phyloP scores from a whole-genome alignment of 345 rosid genomes.

The Salix viminalis region DNA sequence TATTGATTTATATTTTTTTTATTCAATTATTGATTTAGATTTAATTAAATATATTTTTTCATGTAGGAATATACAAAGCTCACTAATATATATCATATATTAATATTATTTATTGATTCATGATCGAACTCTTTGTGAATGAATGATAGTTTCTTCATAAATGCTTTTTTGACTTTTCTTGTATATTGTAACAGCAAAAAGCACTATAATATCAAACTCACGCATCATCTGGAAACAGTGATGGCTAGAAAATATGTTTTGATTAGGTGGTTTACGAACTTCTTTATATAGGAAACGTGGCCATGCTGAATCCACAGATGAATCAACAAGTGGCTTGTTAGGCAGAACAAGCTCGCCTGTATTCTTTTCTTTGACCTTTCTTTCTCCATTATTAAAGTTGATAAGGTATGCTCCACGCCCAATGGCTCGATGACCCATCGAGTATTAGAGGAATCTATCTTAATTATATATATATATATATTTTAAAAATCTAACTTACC shows the following conservation, averaged over 20 bases:
- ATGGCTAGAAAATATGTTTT: slow-evolving; percentile 9
- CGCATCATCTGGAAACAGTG: neutral
- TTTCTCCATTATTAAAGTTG: neutral
- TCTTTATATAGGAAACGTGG: slow-evolving; percentile 20
- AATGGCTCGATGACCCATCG: slow-evolving; percentile 2
- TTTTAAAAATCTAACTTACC: neutral
- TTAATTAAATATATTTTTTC: too few relatives aligned
- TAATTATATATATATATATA: too few relatives aligned
- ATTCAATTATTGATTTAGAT: too few relatives aligned
- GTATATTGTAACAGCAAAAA: too few relatives aligned
- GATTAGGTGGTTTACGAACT: neutral
- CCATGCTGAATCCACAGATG: slow-evolving; percentile 18
- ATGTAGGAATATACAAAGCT: too few relatives aligned
- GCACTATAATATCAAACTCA: too few relatives aligned
- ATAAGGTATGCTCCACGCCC: slow-evolving; percentile 2
- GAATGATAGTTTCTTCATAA: too few relatives aligned
- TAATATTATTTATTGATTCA: too few relatives aligned
- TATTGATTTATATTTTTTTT: too few relatives aligned
- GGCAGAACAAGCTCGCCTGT: slow-evolving; percentile 6
- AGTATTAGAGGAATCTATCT: neutral
- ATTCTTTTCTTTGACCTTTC: slow-evolving; percentile 9
- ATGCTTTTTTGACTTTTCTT: too few relatives aligned
- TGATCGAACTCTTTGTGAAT: too few relatives aligned
- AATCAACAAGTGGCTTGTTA: slow-evolving; percentile 15
- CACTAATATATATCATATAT: too few relatives aligned